Base-by-base conservation (phyloP, 179 eudicot genomes). In the Drosera spatulata region DNA sequence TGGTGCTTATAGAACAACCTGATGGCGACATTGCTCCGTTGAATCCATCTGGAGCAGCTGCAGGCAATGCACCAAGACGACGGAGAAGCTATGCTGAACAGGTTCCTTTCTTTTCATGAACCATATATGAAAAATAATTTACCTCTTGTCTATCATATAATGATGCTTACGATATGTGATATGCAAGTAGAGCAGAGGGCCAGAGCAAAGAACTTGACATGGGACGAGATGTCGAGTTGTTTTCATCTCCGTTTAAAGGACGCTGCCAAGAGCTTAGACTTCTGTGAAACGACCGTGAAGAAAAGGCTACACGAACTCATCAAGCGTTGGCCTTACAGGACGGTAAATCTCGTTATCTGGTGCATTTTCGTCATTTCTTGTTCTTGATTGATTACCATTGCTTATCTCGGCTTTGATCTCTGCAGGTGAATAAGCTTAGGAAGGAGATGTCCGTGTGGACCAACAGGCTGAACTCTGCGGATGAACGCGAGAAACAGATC, bases 381-480 rank as follows among this genome's bases (percentile, higher is more conserved):
- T 2, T 55, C 53, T 39, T 59, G 0, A 10, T 50, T 41, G 50
- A 13, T 22, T 10, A 40, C 6, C 22, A 13, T 13, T 11, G 4
- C 6, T 7, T 11, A 42, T 5, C 5, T 2, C 39, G 12, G 4
- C 39, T 6, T 7, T 51, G 10, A 15, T 58, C 37, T 33, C 7
- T 80, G 51, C 71, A 87, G 95, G 69, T 87, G 15, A 76, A 70
- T 43, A 76, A 80, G 55, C 22, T 80, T 6, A 56, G 71, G 75
- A 73, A 45, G 48, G 65, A 77, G 51, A 69, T 84, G 62, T n/a
- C 66, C 0, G 6, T 2, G 13, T 65, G 39, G 68, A 49, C 42
- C 12, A 64, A 50, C 41, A 45, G 49, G 37, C 10, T 69, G 54
- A 59, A 10, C 47, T 12, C 59, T 0, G 55, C 40, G 6, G 33